Evolutionary conservation across 495 filamentous ascomycete genomes (phyloP).

Genomic region (Aspergillus incahuasiensis): DNA sequence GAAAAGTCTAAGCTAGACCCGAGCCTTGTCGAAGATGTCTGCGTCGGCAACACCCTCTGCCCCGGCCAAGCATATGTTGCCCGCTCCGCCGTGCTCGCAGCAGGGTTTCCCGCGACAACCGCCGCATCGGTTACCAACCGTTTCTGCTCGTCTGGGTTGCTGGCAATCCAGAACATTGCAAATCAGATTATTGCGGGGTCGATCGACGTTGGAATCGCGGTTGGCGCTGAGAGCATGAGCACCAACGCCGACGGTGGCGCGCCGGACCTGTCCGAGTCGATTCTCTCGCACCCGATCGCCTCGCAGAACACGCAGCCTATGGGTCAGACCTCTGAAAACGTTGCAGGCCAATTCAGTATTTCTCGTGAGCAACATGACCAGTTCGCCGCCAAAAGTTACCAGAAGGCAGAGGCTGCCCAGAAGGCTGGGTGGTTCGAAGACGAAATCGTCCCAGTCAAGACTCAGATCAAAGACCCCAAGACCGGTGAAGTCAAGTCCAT

Average conservation of each 20-base stretch:
- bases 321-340: slow-evolving; percentile 96
- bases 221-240: slow-evolving; percentile 88
- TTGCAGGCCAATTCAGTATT: slow-evolving; percentile 80
- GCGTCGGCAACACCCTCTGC: slow-evolving; percentile 74
- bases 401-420: slow-evolving; percentile 82
- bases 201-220: slow-evolving; percentile 83
- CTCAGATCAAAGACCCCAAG: slow-evolving; percentile 73
- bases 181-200: slow-evolving; percentile 75
- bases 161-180: slow-evolving; percentile 88
- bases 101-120: slow-evolving; percentile 85
- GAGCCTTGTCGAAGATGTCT: slow-evolving; percentile 84
- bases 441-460: slow-evolving; percentile 84
- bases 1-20: slow-evolving; percentile 76
- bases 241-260: slow-evolving; percentile 64
- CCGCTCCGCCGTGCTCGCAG: slow-evolving; percentile 81
- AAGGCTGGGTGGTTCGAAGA: slow-evolving; percentile 89
- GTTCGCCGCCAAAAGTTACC: slow-evolving; percentile 79
- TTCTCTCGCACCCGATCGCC: slow-evolving; percentile 67
- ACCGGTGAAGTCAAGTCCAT: slow-evolving; percentile 73
- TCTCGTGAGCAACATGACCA: slow-evolving; percentile 69
- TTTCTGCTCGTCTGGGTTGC: slow-evolving; percentile 93
- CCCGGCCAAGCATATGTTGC: slow-evolving; percentile 68
- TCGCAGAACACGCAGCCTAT: slow-evolving; percentile 84
- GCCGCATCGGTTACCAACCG: slow-evolving; percentile 77
- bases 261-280: slow-evolving; percentile 66